Conservation (phyloP, 2,329 filamentous ascomycete species). For the Dendrostoma leiphaemia region DNA sequence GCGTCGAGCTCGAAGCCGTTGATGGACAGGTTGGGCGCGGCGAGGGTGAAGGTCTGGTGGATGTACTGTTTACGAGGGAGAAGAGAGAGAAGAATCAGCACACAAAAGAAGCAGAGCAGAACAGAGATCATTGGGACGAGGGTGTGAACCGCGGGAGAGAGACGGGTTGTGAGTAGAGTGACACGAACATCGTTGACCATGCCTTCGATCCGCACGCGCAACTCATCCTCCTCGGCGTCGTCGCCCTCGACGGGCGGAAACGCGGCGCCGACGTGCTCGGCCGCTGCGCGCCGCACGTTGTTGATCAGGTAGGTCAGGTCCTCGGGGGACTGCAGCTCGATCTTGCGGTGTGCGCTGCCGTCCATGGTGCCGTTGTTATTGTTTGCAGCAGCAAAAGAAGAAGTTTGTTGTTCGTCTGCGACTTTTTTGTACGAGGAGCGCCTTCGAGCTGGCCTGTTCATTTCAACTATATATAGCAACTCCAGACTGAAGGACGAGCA, state of each 20-base stretch:
- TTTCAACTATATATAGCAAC: conserved; percentile 1
- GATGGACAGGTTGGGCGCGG: conserved; percentile 59
- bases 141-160: too few relatives aligned
- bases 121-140: not conserved
- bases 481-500: not conserved
- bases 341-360: conserved; percentile 60
- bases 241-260: conserved; percentile 61
- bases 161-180: not conserved
- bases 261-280: conserved; percentile 63
- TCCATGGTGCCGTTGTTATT: conserved; percentile 27
- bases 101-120: too few relatives aligned
- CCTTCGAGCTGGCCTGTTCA: conserved; percentile 19
- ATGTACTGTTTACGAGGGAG: conserved; percentile 58
- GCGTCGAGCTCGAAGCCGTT: conserved; percentile 55
- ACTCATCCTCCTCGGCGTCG: conserved; percentile 48
- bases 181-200: conserved; percentile 55
- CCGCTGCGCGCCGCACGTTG: conserved; percentile 67
- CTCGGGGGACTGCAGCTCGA: conserved; percentile 75
- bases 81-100: too few relatives aligned
- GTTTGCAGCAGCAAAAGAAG: not conserved
- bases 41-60: conserved; percentile 55
- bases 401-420: not conserved
- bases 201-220: conserved; percentile 57
- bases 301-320: conserved; percentile 69
- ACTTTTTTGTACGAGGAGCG: conserved; percentile 17